Percentiles rank a stretch among this genome's conserved stretches.
Conservation (phyloP, 2,329 filamentous ascomycete genomes). For the Trichoderma arundinaceum region DNA sequence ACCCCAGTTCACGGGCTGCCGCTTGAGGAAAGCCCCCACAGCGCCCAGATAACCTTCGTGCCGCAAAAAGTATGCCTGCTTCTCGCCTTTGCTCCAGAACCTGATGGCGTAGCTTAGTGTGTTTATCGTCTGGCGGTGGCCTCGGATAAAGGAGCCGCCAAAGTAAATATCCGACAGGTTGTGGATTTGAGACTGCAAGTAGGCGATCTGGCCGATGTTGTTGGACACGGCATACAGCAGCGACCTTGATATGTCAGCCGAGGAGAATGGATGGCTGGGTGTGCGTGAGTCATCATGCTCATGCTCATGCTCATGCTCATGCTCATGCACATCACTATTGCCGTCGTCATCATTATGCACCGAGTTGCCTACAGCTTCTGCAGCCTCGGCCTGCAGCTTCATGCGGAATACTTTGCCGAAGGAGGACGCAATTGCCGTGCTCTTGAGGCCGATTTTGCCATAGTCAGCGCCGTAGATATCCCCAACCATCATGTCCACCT, state of each 20-base stretch:
- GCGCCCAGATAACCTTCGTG: conserved; percentile 96
- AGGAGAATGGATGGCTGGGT: conserved; percentile 63
- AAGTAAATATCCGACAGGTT: conserved; percentile 93
- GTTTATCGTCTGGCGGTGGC: conserved; percentile 97
- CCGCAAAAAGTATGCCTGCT: conserved; percentile 93
- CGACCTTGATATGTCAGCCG: conserved; percentile 86
- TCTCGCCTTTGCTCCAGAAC: conserved; percentile 93
- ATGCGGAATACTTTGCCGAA: conserved; percentile 97
- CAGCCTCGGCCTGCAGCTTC: conserved; percentile 84
- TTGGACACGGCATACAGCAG: conserved; percentile 95
- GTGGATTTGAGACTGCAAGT: conserved; percentile 96
- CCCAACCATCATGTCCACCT: conserved; percentile 94
- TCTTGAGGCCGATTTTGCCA: conserved; percentile 93
- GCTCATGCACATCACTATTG: conserved; percentile 49
- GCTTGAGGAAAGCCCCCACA: conserved; percentile 91
- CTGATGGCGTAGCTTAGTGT: conserved; percentile 95
- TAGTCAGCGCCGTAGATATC: conserved; percentile 98
- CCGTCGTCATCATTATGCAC: conserved; percentile 48
- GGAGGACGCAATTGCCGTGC: conserved; percentile 91
- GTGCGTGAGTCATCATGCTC: conserved; percentile 35
- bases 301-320: not conserved
- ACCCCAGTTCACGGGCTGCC: conserved; percentile 91
- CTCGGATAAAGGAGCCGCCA: conserved; percentile 93
- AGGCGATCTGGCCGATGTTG: conserved; percentile 97
- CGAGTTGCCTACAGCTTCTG: conserved; percentile 72